Evolutionary conservation across 2,329 filamentous ascomycete species (phyloP), one percentile per base, ranked within the genome.

Genomic region (Colletotrichum viniferum): DNA sequence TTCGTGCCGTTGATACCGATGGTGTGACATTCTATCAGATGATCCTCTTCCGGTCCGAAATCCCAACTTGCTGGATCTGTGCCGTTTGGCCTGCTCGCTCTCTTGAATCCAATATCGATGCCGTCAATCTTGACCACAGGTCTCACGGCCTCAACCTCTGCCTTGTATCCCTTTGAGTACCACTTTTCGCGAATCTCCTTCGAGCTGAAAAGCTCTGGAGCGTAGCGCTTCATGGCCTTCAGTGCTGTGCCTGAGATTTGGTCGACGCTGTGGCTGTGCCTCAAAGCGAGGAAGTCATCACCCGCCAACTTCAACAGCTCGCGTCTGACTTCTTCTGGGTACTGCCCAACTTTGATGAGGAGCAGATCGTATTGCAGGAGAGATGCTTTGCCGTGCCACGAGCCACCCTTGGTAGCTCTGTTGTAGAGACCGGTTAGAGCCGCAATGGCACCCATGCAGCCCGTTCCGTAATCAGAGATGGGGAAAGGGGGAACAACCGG

Each of bases 361-460:
- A 93, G 88, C 2, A 94, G 86, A 77, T 95, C 92, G 80, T 94
- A 94, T 78, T 94, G 92, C 79, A 92, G 87, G 21, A 94, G 85
- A 2, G 91, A 93, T 0, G 89, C 90, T 68, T 89, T 91, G 63
- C 92, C 92, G 73, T 92, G 87, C 87, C 92, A 94, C 1, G 91
- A 93, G 2, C 93, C 93, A 21, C 93, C 93, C 14, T 84, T 82
- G 10, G 88, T 91, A 0, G 92, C 90, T 36, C 93, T 88, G 78
- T 89, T 88, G 79, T 91, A 92, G 10, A 95, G 86, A 1, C 92
- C 93, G 0, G 88, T 88, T 43, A 95, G 81, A 0, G 92, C 92
- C 5, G 92, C 91, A 78, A 94, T 92, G 60, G 92, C 91, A 5
- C 93, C 93, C 85, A 94, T 92, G 80, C 92, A 94, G 34, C 93